Percentiles rank a stretch among this genome's conserved stretches.
phyloP scores from a whole-genome alignment of 257 asterid genomes.

The Linderniella brevidens region DNA sequence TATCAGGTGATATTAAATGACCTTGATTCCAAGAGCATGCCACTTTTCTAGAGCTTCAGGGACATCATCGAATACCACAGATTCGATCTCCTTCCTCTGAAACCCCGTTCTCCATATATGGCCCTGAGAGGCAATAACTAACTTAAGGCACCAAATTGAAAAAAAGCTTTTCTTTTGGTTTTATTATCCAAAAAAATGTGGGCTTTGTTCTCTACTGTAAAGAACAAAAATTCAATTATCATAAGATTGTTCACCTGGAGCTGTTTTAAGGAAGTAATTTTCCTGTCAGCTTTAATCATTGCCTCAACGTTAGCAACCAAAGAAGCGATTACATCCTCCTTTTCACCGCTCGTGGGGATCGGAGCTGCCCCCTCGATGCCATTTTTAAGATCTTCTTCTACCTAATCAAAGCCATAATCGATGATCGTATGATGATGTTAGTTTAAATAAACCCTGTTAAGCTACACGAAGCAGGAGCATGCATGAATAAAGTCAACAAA shows the following conservation, averaged over 20 bases:
- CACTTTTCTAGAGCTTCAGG: conserved; percentile 80
- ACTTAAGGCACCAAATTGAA: neutral
- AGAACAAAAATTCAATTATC: neutral
- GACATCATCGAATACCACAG: conserved; percentile 59
- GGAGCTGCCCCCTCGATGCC: conserved; percentile 70
- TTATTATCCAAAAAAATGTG: too few species aligned
- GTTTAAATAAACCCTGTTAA: neutral
- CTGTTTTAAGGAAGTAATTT: conserved; percentile 82
- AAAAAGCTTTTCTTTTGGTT: too few species aligned
- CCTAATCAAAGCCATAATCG: conserved; percentile 22
- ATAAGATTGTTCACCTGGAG: conserved; percentile 42
- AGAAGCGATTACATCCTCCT: conserved; percentile 60
- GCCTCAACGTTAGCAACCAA: conserved; percentile 73
- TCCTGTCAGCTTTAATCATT: conserved; percentile 91
- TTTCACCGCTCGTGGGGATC: conserved; percentile 53
- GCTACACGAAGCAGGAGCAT: neutral
- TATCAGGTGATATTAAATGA: conserved; percentile 1
- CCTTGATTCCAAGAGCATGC: conserved; percentile 67
- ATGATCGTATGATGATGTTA: conserved; percentile 5
- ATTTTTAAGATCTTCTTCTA: conserved; percentile 53
- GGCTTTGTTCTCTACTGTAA: too few species aligned
- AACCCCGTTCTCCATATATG: conserved; percentile 78
- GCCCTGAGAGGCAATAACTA: conserved; percentile 28
- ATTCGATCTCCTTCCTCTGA: conserved; percentile 37
- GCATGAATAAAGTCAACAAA: neutral